These are phyloP conservation scores for Fomitopsis serialis DNA, from an alignment of 768 basidiomycete species.

Conservation along the genomic window DNA sequence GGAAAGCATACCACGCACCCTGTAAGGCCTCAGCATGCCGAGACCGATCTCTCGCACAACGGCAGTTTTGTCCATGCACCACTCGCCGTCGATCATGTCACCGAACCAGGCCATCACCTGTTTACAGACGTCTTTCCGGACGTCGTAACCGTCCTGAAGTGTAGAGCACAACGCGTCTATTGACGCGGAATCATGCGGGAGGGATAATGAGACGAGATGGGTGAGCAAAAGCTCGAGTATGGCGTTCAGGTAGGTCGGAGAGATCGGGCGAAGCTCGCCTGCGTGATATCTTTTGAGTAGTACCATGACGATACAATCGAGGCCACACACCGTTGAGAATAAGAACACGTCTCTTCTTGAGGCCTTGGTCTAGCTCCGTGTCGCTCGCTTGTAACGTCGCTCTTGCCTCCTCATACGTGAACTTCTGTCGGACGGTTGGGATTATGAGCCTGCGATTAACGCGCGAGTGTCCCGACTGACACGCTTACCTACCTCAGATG, in stretches of 20 bases:
- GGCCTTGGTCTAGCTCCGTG: slow-evolving; percentile 58
- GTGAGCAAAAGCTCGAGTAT: slow-evolving; percentile 76
- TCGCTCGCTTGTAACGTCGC: slow-evolving; percentile 79
- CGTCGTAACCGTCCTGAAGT: slow-evolving; percentile 69
- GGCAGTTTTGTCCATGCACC: slow-evolving; percentile 59
- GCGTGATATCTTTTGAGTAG: slow-evolving; percentile 4
- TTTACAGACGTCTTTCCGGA: slow-evolving; percentile 50
- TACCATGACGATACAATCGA: neutral
- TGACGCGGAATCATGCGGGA: slow-evolving; percentile 45
- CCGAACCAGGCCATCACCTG: slow-evolving; percentile 89
- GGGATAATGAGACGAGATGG: slow-evolving; percentile 58
- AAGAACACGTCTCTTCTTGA: slow-evolving; percentile 69
- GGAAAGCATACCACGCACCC: slow-evolving; percentile 33
- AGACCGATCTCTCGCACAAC: slow-evolving; percentile 75
- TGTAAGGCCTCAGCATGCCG: slow-evolving; percentile 60
- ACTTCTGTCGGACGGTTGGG: slow-evolving; percentile 21
- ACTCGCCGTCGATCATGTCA: slow-evolving; percentile 38
- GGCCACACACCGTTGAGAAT: slow-evolving; percentile 53
- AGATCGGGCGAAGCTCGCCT: slow-evolving; percentile 75
- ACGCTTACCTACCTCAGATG: neutral
- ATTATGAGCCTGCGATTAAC: too few species aligned
- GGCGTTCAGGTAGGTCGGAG: slow-evolving; percentile 56
- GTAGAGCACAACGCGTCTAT: slow-evolving; percentile 52
- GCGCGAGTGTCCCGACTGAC: neutral
- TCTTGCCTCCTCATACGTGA: slow-evolving; percentile 60